Conservation (phyloP, 805 yeast species). For the Saturnispora bothae region DNA sequence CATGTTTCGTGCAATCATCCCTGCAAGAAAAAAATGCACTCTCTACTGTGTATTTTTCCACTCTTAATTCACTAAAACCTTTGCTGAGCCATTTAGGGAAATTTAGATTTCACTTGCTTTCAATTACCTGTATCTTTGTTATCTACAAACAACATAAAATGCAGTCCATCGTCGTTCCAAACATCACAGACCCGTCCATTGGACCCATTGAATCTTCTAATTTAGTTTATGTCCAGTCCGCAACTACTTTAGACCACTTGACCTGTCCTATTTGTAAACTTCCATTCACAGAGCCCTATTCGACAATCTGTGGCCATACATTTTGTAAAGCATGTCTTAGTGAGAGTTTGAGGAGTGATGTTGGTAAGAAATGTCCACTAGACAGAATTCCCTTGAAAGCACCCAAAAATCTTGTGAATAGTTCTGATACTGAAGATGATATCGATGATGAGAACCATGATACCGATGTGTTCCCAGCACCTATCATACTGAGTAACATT, state of each 20-base stretch:
- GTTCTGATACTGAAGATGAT: background rate
- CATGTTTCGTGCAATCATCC: too few species aligned
- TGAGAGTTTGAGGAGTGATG: conserved; percentile 32
- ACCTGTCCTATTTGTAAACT: conserved; percentile 59
- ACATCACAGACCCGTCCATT: too few species aligned
- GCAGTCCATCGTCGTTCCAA: too few species aligned
- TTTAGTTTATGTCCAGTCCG: conserved; percentile 16
- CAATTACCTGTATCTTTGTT: too few species aligned
- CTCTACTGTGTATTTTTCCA: too few species aligned
- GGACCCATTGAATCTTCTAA: conserved; percentile 18
- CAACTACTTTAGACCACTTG: conserved; percentile 22
- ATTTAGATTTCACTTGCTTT: too few species aligned
- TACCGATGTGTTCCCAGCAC: conserved; percentile 38
- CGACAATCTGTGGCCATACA: conserved; percentile 60
- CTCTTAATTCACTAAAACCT: too few species aligned
- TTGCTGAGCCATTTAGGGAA: too few species aligned
- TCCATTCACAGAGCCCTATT: conserved; percentile 50
- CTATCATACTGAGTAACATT: conserved; percentile 47
- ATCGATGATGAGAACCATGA: conserved; percentile 10
- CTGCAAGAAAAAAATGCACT: too few species aligned
- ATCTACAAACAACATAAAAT: too few species aligned
- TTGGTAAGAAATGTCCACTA: conserved; percentile 42
- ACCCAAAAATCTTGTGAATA: background rate
- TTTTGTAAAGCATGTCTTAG: conserved; percentile 48
- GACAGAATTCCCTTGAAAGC: conserved; percentile 40